Evolutionary conservation across 208 protist genomes (phyloP).

Genomic region (Acanthamoeba polyphaga): DNA sequence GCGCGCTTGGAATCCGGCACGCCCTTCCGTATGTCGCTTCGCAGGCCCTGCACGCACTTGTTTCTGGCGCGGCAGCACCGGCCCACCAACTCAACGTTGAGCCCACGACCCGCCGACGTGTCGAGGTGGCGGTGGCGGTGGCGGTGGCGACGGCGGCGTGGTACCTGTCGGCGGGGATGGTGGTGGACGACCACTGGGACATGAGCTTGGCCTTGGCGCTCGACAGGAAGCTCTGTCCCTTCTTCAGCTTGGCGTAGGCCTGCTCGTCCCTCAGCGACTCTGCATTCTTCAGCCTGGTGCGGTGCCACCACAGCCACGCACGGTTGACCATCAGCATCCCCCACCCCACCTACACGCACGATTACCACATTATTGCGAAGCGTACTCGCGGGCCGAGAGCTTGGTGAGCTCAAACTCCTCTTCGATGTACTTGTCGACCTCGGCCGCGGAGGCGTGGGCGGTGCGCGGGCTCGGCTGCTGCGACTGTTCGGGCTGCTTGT

Average conservation of each 20-base stretch:
- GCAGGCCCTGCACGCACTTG: neutral
- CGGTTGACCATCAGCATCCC: neutral
- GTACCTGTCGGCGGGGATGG: neutral
- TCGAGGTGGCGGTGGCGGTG: too few relatives aligned
- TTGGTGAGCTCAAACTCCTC: conserved; percentile 39
- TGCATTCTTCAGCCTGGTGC: neutral
- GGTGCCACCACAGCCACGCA: too few relatives aligned
- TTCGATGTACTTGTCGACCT: conserved; percentile 13
- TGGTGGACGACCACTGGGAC: neutral
- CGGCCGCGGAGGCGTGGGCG: neutral
- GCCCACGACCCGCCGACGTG: too few relatives aligned
- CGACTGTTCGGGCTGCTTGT: neutral
- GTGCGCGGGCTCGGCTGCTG: too few relatives aligned
- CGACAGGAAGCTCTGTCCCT: neutral
- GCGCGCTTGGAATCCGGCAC: neutral
- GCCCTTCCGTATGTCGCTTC: neutral
- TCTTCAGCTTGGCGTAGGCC: neutral
- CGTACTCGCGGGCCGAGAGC: neutral
- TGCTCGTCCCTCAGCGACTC: neutral
- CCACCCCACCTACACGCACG: neutral
- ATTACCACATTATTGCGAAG: neutral
- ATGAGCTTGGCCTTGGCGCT: conserved; percentile 1
- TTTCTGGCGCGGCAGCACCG: neutral
- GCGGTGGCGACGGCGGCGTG: too few relatives aligned
- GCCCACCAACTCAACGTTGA: too few relatives aligned